Percentiles rank a stretch among this genome's conserved stretches.
phyloP scores from a whole-genome alignment of 1,284 basidiomycete genomes.

The Golubevia sp. region DNA sequence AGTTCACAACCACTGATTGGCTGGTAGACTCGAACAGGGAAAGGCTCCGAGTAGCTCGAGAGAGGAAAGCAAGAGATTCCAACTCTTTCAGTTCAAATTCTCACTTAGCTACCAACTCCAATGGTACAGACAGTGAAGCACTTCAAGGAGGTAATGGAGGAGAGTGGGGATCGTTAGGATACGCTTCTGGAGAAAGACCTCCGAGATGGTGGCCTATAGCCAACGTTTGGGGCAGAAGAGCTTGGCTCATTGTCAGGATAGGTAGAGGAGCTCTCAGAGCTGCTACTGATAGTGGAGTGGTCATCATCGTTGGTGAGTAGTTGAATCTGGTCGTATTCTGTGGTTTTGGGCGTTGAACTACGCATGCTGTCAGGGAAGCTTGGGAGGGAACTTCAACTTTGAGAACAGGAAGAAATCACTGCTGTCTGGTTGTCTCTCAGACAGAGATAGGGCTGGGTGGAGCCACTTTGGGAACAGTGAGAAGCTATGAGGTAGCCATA shows the following conservation, averaged over 20 bases:
- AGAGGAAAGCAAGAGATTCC: slow-evolving; percentile 23
- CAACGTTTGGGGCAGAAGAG: slow-evolving; percentile 21
- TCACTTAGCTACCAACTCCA: slow-evolving; percentile 28
- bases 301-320: slow-evolving; percentile 45
- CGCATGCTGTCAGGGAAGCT: too few species aligned
- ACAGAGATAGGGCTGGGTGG: too few species aligned
- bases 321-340: slow-evolving; percentile 2
- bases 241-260: slow-evolving; percentile 35
- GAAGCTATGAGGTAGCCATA: too few species aligned
- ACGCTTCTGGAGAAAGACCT: slow-evolving; percentile 18
- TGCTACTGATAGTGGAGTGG: slow-evolving; percentile 48
- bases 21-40: slow-evolving; percentile 55
- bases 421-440: too few species aligned
- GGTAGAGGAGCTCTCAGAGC: slow-evolving; percentile 28
- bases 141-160: slow-evolving; percentile 12
- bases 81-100: slow-evolving; percentile 30
- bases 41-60: slow-evolving; percentile 42
- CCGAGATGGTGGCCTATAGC: slow-evolving; percentile 32
- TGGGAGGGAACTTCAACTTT: too few species aligned
- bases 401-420: too few species aligned
- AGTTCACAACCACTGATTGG: slow-evolving; percentile 58
- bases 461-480: too few species aligned
- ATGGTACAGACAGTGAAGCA: not conserved
- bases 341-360: too few species aligned
- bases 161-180: slow-evolving; percentile 21